These are phyloP conservation scores for Polyrhizophydium stewartii DNA, from an alignment of 371 early-diverging fungal genomes.

Conservation along the genomic window DNA sequence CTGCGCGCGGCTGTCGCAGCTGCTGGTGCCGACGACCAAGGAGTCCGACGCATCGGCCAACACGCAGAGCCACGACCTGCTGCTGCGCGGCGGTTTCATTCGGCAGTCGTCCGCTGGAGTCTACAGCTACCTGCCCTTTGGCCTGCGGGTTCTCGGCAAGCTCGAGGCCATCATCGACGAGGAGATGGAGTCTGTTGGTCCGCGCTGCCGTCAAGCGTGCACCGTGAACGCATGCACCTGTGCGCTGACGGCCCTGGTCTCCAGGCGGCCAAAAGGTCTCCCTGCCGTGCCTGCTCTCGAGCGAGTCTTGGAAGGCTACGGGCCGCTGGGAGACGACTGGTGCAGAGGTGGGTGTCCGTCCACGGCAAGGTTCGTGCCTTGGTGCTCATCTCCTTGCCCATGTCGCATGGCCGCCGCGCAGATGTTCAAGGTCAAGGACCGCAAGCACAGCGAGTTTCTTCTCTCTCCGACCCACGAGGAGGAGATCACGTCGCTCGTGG, in stretches of 20 bases:
- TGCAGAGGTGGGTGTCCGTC: too few relatives aligned
- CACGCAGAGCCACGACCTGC: slow-evolving; percentile 12
- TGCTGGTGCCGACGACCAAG: too few relatives aligned
- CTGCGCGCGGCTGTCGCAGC: too few relatives aligned
- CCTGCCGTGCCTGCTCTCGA: slow-evolving; percentile 62
- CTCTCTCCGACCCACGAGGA: slow-evolving; percentile 92
- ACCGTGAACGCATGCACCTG: too few relatives aligned
- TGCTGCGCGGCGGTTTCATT: slow-evolving; percentile 52
- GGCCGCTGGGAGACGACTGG: too few relatives aligned
- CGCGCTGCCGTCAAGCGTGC: neutral
- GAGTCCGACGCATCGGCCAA: too few relatives aligned
- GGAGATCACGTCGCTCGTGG: slow-evolving; percentile 78
- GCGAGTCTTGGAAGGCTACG: slow-evolving; percentile 66
- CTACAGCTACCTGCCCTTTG: slow-evolving; percentile 76
- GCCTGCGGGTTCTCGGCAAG: slow-evolving; percentile 66
- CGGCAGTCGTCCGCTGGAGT: slow-evolving; percentile 75
- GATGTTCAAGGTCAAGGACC: slow-evolving; percentile 77
- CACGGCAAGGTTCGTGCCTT: too few relatives aligned
- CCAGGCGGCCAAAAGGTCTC: slow-evolving; percentile 71
- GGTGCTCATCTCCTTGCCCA: neutral
- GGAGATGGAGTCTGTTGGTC: slow-evolving; percentile 71
- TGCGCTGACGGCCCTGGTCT: too few relatives aligned
- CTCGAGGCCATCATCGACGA: slow-evolving; percentile 73
- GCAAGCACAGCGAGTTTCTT: slow-evolving; percentile 64
- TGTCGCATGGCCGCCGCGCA: slow-evolving; percentile 9